Evolutionary conservation across 73 alveolate genomes (phyloP).

Genomic region (Paramecium caudatum): DNA sequence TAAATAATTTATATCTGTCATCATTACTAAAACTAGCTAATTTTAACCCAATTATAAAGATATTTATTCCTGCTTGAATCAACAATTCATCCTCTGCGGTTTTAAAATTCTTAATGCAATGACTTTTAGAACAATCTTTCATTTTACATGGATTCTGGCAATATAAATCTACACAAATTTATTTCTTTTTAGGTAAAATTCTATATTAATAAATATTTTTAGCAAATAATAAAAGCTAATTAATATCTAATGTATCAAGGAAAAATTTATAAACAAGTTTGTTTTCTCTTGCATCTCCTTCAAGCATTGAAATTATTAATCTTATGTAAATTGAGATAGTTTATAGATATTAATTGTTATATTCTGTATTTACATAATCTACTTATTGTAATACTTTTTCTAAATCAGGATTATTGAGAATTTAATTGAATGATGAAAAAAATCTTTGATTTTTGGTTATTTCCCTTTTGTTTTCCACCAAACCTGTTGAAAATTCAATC

Average conservation of each 20-base stretch:
- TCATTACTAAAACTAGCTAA: constrained; percentile 11
- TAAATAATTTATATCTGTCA: background rate
- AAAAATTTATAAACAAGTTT: constrained; percentile 19
- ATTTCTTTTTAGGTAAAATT: background rate
- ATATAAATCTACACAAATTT: background rate
- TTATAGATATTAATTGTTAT: background rate
- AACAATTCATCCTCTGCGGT: constrained; percentile 36
- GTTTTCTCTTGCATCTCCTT: constrained; percentile 2
- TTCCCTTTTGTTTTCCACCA: constrained; percentile 26
- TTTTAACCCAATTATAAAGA: constrained; percentile 12
- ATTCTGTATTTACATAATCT: background rate
- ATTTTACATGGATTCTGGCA: background rate
- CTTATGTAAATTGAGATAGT: background rate
- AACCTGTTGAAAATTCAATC: constrained; percentile 31
- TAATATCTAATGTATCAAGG: background rate
- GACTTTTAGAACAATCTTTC: background rate
- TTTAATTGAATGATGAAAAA: background rate
- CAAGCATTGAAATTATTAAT: background rate
- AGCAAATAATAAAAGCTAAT: background rate
- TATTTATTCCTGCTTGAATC: background rate
- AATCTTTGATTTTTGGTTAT: constrained; percentile 16
- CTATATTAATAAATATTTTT: constrained; percentile 25
- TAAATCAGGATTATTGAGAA: background rate
- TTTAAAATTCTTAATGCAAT: background rate
- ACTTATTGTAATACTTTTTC: background rate